Base-by-base conservation (phyloP, 257 asterid species). In the Ilex aquifolium region DNA sequence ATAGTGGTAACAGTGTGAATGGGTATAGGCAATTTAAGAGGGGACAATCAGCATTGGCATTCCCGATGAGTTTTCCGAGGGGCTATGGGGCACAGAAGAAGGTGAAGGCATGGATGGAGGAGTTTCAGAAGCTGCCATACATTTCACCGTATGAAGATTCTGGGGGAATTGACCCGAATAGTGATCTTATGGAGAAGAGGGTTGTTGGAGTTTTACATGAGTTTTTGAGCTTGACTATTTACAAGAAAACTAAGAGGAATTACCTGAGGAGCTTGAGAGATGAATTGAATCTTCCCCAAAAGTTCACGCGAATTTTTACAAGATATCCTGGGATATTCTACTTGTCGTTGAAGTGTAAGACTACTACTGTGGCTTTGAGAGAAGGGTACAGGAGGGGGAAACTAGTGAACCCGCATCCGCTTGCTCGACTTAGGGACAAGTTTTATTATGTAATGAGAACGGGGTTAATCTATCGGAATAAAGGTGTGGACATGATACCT, bases 51-150 rank as follows among this genome's bases (percentile, higher is more conserved):
- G 90, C 93, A 6, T 71, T 89, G 65, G 83, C 85, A 72, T 92
- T 89, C 62, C 95, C 90, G 4, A 85, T 92, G 99, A 92, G 91
- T 62, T 89, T 87, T 60, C 99, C 99, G 0, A 85, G 97, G 74
- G 95, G 96, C 31, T 92, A 92, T 51, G 97, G 99, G 53, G 95
- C 84, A 0, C 99, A 85, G 62, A 92, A 87, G 61, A 92, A 87
- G 86, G 99, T 92, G 61, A 87, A 78, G 63, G 90, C 84, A 4
- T 92, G 99, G 99, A 92, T 92, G 97, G 91, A 89, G 30, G 99
- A 92, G 64, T 92, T 92, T 50, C 97, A 92, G 27, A 92, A 92
- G 72, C 71, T 92, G 59, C 99, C 99, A 2, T 92, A 89, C 77
- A 89, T 92, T 62, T 92, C 99, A 5, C 97, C 97, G 3, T 92